Conservation (phyloP, 2,329 filamentous ascomycete species). For the Phaeosphaeriaceae sp. region DNA sequence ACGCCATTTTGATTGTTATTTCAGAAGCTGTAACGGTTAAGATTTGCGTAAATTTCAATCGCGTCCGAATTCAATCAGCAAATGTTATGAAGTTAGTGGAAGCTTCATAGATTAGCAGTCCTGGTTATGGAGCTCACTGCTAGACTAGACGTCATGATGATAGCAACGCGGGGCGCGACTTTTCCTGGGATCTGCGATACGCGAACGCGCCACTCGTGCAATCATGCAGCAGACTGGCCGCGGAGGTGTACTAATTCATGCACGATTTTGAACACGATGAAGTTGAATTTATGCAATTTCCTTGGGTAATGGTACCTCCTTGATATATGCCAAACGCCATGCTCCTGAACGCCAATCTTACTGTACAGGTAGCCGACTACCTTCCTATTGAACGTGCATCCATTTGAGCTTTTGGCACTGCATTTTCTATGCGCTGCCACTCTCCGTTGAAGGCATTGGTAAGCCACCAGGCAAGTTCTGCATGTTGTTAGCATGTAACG, state of each 20-base stretch:
- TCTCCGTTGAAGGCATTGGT: conserved; percentile 98
- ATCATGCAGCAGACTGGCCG: conserved; percentile 6
- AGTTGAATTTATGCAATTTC: background rate
- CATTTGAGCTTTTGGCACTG: conserved; percentile 54
- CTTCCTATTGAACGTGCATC: conserved; percentile 26
- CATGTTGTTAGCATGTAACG: conserved; percentile 7
- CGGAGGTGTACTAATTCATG: conserved; percentile 4
- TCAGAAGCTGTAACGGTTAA: background rate
- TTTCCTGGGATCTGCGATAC: conserved; percentile 10
- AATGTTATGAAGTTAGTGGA: conserved; percentile 11
- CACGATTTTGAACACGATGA: background rate
- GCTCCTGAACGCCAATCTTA: background rate
- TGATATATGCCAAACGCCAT: background rate
- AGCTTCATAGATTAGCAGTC: conserved; percentile 11
- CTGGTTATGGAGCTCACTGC: conserved; percentile 17
- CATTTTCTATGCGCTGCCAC: conserved; percentile 72
- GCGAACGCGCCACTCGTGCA: conserved; percentile 25
- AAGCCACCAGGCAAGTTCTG: conserved; percentile 87
- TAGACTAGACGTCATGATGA: conserved; percentile 28
- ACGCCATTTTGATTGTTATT: conserved; percentile 45
- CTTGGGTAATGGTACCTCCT: background rate
- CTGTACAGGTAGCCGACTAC: conserved; percentile 9
- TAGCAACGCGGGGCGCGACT: conserved; percentile 16
- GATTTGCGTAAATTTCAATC: too few relatives aligned
- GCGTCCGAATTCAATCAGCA: too few relatives aligned